Evolutionary conservation across 805 yeast species (phyloP).

Genomic region (Cyberlindnera euphorbiae): DNA sequence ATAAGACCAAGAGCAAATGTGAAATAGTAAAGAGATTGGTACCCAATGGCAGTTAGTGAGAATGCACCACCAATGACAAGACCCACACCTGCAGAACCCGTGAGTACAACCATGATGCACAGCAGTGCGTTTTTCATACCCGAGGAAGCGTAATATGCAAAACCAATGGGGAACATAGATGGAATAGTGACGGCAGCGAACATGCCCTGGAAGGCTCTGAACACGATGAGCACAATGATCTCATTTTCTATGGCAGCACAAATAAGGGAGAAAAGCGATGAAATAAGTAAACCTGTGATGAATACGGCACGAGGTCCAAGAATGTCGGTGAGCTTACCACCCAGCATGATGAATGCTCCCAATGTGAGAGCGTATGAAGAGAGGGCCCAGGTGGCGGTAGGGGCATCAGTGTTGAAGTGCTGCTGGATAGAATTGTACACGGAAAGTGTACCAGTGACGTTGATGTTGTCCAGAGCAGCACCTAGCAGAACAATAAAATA

Average conservation of each 20-base stretch:
- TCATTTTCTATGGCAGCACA: constrained; percentile 32
- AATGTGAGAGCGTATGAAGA: constrained; percentile 40
- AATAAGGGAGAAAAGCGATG: constrained; percentile 28
- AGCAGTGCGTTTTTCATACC: constrained; percentile 22
- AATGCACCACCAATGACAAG: constrained; percentile 42
- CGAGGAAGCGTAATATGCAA: constrained; percentile 25
- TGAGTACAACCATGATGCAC: constrained; percentile 25
- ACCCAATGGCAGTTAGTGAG: constrained; percentile 32
- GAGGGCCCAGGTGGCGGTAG: constrained; percentile 37
- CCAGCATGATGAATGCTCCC: constrained; percentile 37
- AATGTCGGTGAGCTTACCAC: constrained; percentile 38
- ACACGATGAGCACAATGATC: constrained; percentile 33
- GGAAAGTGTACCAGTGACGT: constrained; percentile 8
- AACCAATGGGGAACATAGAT: constrained; percentile 30
- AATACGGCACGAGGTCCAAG: constrained; percentile 31
- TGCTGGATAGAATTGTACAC: constrained; percentile 1
- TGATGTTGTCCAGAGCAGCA: constrained; percentile 10
- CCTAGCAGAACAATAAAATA: constrained; percentile 2
- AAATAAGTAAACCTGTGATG: constrained; percentile 19
- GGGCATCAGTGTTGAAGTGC: constrained; percentile 3
- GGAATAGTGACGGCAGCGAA: constrained; percentile 40
- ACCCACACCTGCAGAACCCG: constrained; percentile 34
- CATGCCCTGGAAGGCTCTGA: constrained; percentile 41
- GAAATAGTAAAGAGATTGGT: constrained; percentile 35
- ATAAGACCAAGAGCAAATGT: constrained; percentile 30